Evolutionary conservation across 2,329 filamentous ascomycete genomes (phyloP).

Genomic region (Pseudogymnoascus sp.): DNA sequence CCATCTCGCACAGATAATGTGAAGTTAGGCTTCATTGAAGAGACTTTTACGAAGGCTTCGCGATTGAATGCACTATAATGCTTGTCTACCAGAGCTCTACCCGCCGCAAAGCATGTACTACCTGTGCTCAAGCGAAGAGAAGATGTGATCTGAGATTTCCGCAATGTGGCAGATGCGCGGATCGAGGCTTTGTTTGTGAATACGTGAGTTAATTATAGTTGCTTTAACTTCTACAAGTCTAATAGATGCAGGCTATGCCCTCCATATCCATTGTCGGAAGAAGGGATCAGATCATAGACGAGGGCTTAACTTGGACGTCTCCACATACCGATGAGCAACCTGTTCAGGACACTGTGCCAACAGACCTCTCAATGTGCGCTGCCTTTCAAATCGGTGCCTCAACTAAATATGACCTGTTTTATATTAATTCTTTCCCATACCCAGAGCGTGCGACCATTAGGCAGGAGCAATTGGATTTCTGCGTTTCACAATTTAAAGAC

Average conservation of each 20-base stretch:
- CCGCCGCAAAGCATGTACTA: slow-evolving; percentile 17
- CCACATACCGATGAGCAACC: neutral
- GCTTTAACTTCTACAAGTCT: neutral
- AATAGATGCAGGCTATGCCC: neutral
- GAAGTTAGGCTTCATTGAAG: neutral
- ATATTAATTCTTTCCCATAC: slow-evolving; percentile 12
- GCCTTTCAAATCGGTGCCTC: neutral
- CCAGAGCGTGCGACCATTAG: neutral
- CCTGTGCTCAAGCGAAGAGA: slow-evolving; percentile 20
- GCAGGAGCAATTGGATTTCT: slow-evolving; percentile 11
- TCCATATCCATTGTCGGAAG: neutral
- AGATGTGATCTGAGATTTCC: slow-evolving; percentile 21
- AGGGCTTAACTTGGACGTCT: neutral
- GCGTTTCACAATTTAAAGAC: slow-evolving; percentile 13
- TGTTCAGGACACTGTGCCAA: neutral
- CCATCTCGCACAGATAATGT: neutral
- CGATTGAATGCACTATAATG: neutral
- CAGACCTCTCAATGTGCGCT: neutral
- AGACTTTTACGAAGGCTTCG: neutral
- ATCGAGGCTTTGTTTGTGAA: slow-evolving; percentile 12
- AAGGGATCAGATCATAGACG: neutral
- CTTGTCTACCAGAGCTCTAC: slow-evolving; percentile 10
- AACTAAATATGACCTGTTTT: slow-evolving; percentile 2
- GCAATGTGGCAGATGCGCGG: slow-evolving; percentile 16
- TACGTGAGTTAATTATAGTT: slow-evolving; percentile 16